phyloP scores from a whole-genome alignment of 768 basidiomycete genomes.

The Boletus reticuloceps region DNA sequence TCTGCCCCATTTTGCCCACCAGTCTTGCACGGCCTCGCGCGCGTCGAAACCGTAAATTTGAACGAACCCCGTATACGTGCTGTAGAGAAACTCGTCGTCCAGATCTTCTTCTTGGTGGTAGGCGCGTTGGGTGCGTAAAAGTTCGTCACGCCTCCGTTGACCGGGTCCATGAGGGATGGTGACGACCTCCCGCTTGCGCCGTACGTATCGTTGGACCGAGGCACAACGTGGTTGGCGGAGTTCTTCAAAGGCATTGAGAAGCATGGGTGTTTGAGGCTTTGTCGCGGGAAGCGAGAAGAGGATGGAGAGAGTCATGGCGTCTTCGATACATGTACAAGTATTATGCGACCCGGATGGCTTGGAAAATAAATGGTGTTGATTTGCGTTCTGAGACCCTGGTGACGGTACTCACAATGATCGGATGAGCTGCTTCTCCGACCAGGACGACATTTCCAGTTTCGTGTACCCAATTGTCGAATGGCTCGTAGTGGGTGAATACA shows the following conservation, averaged over 20 bases:
- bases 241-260: constrained; percentile 57
- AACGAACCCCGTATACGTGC: constrained; percentile 50
- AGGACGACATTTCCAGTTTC: constrained; percentile 49
- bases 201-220: constrained; percentile 39
- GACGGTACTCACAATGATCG: constrained; percentile 40
- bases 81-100: constrained; percentile 38
- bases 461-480: constrained; percentile 50
- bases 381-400: background rate
- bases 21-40: constrained; percentile 54
- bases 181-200: constrained; percentile 42
- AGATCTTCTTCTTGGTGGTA: constrained; percentile 37
- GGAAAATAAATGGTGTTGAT: background rate
- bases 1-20: constrained; percentile 57
- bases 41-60: constrained; percentile 48
- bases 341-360: constrained; percentile 53
- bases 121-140: constrained; percentile 27
- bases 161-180: constrained; percentile 41
- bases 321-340: constrained; percentile 50
- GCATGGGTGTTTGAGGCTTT: constrained; percentile 43
- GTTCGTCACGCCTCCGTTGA: constrained; percentile 45
- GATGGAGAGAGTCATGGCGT: constrained; percentile 55
- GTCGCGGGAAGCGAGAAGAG: constrained; percentile 52
- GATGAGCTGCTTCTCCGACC: constrained; percentile 60
- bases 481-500: constrained; percentile 31
- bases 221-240: constrained; percentile 49